These are phyloP conservation scores for Ilex aquifolium DNA, from an alignment of 257 asterid species.

Conservation along the genomic window DNA sequence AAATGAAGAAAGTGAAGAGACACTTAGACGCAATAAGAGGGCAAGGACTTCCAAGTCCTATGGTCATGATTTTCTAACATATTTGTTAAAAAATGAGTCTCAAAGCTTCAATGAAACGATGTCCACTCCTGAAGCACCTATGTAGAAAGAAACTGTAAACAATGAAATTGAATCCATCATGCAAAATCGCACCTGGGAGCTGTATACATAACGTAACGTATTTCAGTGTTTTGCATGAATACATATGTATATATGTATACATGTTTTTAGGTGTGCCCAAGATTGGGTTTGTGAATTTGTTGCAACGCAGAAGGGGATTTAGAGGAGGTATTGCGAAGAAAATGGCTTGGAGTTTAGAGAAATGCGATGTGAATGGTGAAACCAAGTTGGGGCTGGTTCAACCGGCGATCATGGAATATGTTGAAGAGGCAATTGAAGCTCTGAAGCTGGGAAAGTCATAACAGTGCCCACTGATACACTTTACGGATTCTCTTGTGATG, in stretches of 20 bases:
- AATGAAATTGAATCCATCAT: too few relatives aligned
- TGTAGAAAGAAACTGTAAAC: too few relatives aligned
- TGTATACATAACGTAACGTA: too few relatives aligned
- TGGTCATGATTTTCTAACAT: too few relatives aligned
- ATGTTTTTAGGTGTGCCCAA: constrained; percentile 24
- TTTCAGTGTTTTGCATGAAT: background rate
- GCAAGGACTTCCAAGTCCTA: too few relatives aligned
- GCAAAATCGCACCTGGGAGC: too few relatives aligned
- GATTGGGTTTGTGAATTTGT: constrained; percentile 12
- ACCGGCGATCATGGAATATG: constrained; percentile 62
- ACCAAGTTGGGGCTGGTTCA: constrained; percentile 38
- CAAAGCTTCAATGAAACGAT: too few relatives aligned
- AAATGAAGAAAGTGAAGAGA: too few relatives aligned
- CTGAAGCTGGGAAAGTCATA: constrained; percentile 66
- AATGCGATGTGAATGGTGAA: constrained; percentile 29
- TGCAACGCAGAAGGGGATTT: constrained; percentile 27
- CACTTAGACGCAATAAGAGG: too few relatives aligned
- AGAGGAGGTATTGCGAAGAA: constrained; percentile 26
- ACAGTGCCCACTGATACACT: constrained; percentile 94
- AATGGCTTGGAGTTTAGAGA: constrained; percentile 41
- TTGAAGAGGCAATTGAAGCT: constrained; percentile 61
- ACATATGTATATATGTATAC: constrained; percentile 1
- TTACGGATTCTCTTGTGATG: constrained; percentile 95
- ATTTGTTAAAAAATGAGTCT: too few relatives aligned
- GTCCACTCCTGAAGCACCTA: too few relatives aligned